phyloP scores from a whole-genome alignment of 768 basidiomycete genomes.

The Lactifluus hygrophoroides region DNA sequence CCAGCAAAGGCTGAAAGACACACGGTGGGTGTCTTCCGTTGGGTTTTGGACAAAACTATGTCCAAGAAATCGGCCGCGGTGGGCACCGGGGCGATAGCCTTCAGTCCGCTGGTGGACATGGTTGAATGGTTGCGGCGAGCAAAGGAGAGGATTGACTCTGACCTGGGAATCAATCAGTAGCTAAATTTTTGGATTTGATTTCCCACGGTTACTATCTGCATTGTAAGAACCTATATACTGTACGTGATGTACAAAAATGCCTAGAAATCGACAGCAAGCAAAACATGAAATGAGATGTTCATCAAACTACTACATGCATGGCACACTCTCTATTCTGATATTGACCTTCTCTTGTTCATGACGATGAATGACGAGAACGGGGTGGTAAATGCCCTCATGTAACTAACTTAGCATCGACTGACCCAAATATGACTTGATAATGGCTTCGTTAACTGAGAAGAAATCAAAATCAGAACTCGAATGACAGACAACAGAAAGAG shows the following conservation, averaged over 20 bases:
- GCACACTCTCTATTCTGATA: background rate
- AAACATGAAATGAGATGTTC: background rate
- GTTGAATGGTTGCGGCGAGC: too few species aligned
- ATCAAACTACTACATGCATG: slow-evolving; percentile 8
- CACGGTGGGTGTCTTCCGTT: slow-evolving; percentile 95
- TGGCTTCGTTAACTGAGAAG: slow-evolving; percentile 50
- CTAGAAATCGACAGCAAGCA: slow-evolving; percentile 3
- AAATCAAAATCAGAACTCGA: background rate
- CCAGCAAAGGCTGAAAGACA: slow-evolving; percentile 19
- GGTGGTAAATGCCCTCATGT: background rate
- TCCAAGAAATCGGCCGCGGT: slow-evolving; percentile 92
- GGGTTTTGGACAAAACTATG: slow-evolving; percentile 88
- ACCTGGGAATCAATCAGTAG: too few species aligned
- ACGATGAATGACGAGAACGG: background rate
- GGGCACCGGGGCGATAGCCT: slow-evolving; percentile 97
- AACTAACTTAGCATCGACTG: slow-evolving; percentile 27
- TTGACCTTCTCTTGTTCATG: background rate
- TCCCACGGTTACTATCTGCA: slow-evolving; percentile 14
- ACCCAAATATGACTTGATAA: slow-evolving; percentile 56
- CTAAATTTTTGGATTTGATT: background rate
- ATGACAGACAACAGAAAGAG: background rate
- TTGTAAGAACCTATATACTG: too few species aligned
- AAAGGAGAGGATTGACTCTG: too few species aligned
- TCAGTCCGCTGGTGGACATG: slow-evolving; percentile 84
- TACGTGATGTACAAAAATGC: slow-evolving; percentile 1